A percentile compares a stretch with the other conserved stretches of the same genome.
phyloP scores from a whole-genome alignment of 768 basidiomycete genomes.

The Cyclocybe aegerita region DNA sequence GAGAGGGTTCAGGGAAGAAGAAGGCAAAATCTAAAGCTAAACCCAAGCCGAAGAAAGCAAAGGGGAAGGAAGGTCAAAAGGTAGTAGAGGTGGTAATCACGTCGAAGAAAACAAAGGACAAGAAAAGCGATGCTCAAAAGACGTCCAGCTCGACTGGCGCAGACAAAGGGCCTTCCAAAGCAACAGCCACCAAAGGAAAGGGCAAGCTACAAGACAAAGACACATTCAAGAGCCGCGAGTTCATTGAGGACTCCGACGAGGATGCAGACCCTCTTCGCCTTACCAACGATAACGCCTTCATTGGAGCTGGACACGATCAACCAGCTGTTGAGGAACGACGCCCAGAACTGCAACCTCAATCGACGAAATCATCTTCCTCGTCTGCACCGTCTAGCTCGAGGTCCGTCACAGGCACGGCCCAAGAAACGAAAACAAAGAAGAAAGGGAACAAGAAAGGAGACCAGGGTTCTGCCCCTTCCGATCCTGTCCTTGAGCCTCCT shows the following conservation, averaged over 20 bases:
- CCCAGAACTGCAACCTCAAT: no score
- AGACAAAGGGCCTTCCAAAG: conserved; percentile 26
- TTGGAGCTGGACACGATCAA: no score
- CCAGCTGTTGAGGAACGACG: no score
- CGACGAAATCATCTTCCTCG: no score
- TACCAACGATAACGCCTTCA: not conserved
- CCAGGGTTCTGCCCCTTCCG: no score
- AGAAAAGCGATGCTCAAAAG: not conserved
- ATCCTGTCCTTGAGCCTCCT: no score
- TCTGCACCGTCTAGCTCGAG: no score
- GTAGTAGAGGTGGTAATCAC: conserved; percentile 24
- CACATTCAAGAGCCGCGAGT: conserved; percentile 43
- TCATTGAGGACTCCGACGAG: conserved; percentile 34
- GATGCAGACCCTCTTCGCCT: conserved; percentile 10
- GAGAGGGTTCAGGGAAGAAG: conserved; percentile 13
- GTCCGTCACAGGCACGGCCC: no score
- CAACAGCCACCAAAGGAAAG: conserved; percentile 24
- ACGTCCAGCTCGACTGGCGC: not conserved
- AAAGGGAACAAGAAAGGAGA: no score
- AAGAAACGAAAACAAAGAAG: no score
- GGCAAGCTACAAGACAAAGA: conserved; percentile 33
- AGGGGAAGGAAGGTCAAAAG: conserved; percentile 9
- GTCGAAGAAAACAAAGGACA: conserved; percentile 10
- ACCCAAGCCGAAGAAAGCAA: conserved; percentile 12
- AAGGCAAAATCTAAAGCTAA: conserved; percentile 14